Conservation (phyloP, 257 asterid species). For the Voacanga thouarsii region DNA sequence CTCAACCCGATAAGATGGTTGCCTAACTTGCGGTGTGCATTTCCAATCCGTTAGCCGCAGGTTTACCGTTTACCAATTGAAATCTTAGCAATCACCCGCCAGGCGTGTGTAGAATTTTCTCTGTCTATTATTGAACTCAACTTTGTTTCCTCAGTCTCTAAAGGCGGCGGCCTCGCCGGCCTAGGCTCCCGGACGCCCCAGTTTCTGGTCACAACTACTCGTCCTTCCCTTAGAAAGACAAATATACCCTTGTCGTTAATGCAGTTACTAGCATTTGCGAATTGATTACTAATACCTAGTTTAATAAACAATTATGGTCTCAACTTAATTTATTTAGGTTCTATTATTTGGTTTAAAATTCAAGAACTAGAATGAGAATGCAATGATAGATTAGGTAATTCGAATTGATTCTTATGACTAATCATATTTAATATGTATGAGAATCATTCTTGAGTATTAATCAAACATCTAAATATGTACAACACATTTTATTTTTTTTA, state of each 20-base stretch:
- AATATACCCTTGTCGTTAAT: neutral
- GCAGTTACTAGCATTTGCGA: too few relatives aligned
- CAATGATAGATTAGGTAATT: too few relatives aligned
- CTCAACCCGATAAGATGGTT: neutral
- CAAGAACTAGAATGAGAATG: too few relatives aligned
- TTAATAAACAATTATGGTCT: too few relatives aligned
- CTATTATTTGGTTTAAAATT: too few relatives aligned
- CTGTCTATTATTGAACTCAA: neutral
- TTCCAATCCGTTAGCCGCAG: neutral
- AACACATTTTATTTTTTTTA: too few relatives aligned
- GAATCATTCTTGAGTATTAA: too few relatives aligned
- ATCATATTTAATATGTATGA: too few relatives aligned
- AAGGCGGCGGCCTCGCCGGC: slow-evolving; percentile 3
- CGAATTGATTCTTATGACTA: too few relatives aligned
- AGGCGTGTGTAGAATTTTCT: neutral
- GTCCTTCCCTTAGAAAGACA: neutral
- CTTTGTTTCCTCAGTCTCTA: neutral
- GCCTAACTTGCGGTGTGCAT: neutral
- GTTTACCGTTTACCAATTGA: slow-evolving; percentile 2
- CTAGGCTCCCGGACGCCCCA: neutral
- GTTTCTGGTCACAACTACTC: neutral
- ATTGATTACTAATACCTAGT: too few relatives aligned
- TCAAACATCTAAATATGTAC: too few relatives aligned
- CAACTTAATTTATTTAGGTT: too few relatives aligned
- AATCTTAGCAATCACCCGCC: neutral